Base-by-base conservation (phyloP, 2,329 filamentous ascomycete genomes). In the Alternaria infectoria region DNA sequence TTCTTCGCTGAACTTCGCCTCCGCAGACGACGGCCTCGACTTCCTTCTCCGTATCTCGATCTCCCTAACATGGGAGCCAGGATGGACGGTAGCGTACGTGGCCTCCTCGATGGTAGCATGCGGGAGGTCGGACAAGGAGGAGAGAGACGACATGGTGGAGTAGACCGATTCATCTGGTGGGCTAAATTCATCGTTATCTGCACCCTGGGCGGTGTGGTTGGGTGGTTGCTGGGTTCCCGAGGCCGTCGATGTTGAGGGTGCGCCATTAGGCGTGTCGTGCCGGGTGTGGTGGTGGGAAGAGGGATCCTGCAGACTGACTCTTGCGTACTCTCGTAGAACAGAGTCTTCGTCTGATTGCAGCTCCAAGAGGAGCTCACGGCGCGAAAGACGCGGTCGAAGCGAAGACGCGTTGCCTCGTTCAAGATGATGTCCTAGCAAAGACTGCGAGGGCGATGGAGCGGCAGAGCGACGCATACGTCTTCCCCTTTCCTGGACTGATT, bases 271-370 rank as follows among this genome's bases (percentile, higher is more conserved):
- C 9, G 11, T 28, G 9, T 5, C 32, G 15, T 11, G 11, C 7
- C 7, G 52, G 12, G 21, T 15, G 2, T 21, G n/a, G 21, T 44
- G 32, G 36, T 26, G 52, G 11, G 32, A 12, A 13, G 4, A 15
- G 21, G 52, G 52, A 2, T 50, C 45, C 2, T 44, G 30, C 5
- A 60, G 50, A 19, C 44, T 59, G 45, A 54, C 21, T 17, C 46
- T 32, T 11, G 56, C 56, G 36, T 60, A 54, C 36, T 59, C 61
- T 21, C 51, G 50, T 6, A 56, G 52, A 3, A 60, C n/a, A 9
- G 61, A 50, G 13, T 63, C 61, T 4, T 55, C 36, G 23, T 59
- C 56, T 21, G 45, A 46, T 47, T 59, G 45, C 5, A 59, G 51
- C 5, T 60, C 61, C 26, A 50, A 19, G 13, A 59, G 61, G 13